A percentile compares a stretch with the other conserved stretches of the same genome.
Evolutionary conservation across 2,329 filamentous ascomycete species (phyloP).

Genomic region (Colletotrichum sp.): DNA sequence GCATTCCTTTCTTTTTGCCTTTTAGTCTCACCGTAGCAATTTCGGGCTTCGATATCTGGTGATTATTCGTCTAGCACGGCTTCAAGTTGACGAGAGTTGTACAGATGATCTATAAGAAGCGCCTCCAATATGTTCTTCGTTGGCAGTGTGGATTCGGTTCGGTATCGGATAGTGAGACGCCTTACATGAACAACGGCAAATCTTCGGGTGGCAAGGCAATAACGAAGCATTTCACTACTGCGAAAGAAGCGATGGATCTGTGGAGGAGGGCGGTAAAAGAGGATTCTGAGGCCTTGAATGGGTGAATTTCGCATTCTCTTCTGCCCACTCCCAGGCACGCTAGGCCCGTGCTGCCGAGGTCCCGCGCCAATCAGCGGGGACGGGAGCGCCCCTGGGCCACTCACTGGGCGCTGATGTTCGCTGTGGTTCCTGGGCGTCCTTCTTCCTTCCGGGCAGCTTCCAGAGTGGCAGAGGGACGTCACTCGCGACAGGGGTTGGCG

Average conservation of each 20-base stretch:
- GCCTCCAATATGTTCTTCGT: rapidly evolving
- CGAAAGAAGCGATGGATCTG: background rate
- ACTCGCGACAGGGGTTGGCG: conserved; percentile 1
- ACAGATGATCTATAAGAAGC: background rate
- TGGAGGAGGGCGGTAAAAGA: background rate
- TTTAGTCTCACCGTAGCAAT: background rate
- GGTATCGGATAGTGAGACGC: background rate
- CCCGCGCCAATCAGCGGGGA: conserved; percentile 15
- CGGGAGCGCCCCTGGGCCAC: background rate
- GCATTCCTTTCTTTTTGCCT: background rate
- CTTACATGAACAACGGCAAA: background rate
- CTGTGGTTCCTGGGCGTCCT: background rate
- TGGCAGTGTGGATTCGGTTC: background rate
- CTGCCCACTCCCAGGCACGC: background rate
- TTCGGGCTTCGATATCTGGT: background rate
- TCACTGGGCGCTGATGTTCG: background rate
- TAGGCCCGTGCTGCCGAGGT: conserved; percentile 19
- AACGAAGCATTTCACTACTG: background rate
- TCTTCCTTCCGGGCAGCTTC: background rate
- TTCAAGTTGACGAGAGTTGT: background rate
- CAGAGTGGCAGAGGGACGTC: background rate
- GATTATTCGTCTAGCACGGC: background rate
- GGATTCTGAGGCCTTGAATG: background rate
- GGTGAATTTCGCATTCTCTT: background rate
- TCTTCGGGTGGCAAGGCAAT: background rate